These are phyloP conservation scores for Penicillium egyptiacum DNA, from an alignment of 495 filamentous ascomycete genomes.

Conservation along the genomic window DNA sequence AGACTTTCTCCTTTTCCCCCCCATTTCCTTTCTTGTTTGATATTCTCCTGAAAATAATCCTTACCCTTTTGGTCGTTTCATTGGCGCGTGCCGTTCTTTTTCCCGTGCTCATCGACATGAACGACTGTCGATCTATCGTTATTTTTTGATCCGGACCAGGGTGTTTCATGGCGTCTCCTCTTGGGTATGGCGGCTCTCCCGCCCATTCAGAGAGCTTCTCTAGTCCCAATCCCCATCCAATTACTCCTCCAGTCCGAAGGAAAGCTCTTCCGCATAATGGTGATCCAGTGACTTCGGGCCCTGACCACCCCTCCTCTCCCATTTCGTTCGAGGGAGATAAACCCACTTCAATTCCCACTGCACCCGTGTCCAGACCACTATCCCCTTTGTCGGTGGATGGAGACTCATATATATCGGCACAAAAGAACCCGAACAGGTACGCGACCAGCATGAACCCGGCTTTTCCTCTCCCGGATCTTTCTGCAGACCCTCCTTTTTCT, in stretches of 20 bases:
- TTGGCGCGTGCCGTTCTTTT: constrained; percentile 23
- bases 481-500: constrained; percentile 9
- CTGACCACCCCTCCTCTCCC: constrained; percentile 32
- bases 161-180: constrained; percentile 32
- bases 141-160: constrained; percentile 30
- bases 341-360: constrained; percentile 26
- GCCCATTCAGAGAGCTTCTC: constrained; percentile 18
- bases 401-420: constrained; percentile 34
- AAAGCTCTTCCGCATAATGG: constrained; percentile 43
- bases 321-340: constrained; percentile 33
- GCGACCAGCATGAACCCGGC: constrained; percentile 15
- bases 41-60: constrained; percentile 20
- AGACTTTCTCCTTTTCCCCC: constrained; percentile 22
- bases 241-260: constrained; percentile 34
- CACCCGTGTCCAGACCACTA: constrained; percentile 21
- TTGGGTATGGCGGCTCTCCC: constrained; percentile 30
- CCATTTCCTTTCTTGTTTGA: constrained; percentile 9
- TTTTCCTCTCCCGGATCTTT: constrained; percentile 13
- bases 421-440: constrained; percentile 47
- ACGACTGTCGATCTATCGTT: constrained; percentile 32
- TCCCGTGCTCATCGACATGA: constrained; percentile 30
- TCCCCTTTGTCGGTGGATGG: constrained; percentile 34
- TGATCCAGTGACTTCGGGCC: constrained; percentile 30
- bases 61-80: constrained; percentile 25
- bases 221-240: constrained; percentile 21